Base-by-base conservation (phyloP, 2,329 filamentous ascomycete genomes). In the Alternaria sp. region DNA sequence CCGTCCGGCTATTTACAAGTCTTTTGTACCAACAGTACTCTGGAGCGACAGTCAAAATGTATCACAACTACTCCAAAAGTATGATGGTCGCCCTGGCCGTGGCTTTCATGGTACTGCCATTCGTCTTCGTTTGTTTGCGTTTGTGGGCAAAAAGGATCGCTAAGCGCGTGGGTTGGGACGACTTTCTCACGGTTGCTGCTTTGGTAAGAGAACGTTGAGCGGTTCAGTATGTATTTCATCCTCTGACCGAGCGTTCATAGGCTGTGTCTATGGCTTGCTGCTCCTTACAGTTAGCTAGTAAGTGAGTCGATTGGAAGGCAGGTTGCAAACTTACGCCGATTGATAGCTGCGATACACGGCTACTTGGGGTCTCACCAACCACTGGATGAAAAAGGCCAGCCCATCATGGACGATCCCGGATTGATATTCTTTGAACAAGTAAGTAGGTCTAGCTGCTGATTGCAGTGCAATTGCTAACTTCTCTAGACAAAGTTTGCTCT, bases 401-500 rank as follows among this genome's bases (percentile, higher is more conserved):
- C 68, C 4, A 69, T 73, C 13, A 67, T 73, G 69, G 67, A 73
- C 30, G 71, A 73, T 36, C 69, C 70, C 10, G 67, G 67, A 11
- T 57, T 74, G 3, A 69, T 72, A 11, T 71, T 68, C 51, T 74
- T 73, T 25, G 65, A 73, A 52, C n/a, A 67, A 26, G 71, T 70
- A 44, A 53, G 65, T 32, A 23, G 1, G 3, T 13, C 12, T n/a
- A 23, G 15, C 12, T 17, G 15, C 17, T 15, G 4, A 10, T 13
- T 6, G 30, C 3, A 13, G 25, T 32, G 10, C 43, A 28, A 10
- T 9, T 45, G 19, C 30, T 66, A 5, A 62, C 46, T 25, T n/a
- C 21, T 13, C 19, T 13, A 76, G 71, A 73, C 73, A 11, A 75
- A 75, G 49, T 76, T 76, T 44, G 66, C 68, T 6, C 32, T 72